Percentiles rank a stretch among this genome's conserved stretches.
Conservation (phyloP, 1,284 basidiomycete genomes). For the Cystobasidium sp. region DNA sequence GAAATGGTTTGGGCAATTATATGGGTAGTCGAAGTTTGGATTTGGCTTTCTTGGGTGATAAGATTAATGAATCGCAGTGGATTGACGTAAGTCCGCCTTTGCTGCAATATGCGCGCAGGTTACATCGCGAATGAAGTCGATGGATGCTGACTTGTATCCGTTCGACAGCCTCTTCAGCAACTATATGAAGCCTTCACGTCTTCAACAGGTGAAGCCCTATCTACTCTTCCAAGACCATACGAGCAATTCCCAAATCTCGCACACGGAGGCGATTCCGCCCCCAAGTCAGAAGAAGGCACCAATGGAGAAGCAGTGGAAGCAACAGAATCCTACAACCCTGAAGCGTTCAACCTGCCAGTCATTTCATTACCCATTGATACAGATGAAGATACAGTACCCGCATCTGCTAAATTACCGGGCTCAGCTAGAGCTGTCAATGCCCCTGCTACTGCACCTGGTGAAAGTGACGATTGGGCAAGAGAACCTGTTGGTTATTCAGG, state of each 20-base stretch:
- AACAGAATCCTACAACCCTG: background rate
- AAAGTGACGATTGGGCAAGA: slow-evolving; percentile 61
- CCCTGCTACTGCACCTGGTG: slow-evolving; percentile 63
- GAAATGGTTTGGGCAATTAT: slow-evolving; percentile 47
- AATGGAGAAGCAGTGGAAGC: background rate
- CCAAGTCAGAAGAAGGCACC: background rate
- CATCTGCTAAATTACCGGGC: slow-evolving; percentile 60
- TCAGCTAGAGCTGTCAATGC: slow-evolving; percentile 65
- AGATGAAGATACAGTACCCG: slow-evolving; percentile 27
- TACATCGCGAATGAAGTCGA: background rate
- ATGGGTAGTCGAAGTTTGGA: slow-evolving; percentile 45
- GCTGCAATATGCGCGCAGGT: background rate
- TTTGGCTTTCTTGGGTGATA: slow-evolving; percentile 47
- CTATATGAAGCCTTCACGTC: slow-evolving; percentile 24
- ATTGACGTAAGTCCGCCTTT: slow-evolving; percentile 46
- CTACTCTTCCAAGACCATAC: slow-evolving; percentile 15
- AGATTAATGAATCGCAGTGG: slow-evolving; percentile 46
- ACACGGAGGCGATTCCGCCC: slow-evolving; percentile 39
- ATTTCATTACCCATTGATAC: slow-evolving; percentile 38
- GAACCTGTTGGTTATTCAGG: slow-evolving; percentile 61
- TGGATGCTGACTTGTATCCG: background rate
- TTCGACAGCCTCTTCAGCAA: slow-evolving; percentile 34
- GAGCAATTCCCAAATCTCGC: slow-evolving; percentile 48
- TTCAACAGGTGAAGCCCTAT: background rate
- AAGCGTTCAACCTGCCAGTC: slow-evolving; percentile 31